phyloP scores from a whole-genome alignment of 2,329 filamentous ascomycete genomes.

The Thelonectria olida region DNA sequence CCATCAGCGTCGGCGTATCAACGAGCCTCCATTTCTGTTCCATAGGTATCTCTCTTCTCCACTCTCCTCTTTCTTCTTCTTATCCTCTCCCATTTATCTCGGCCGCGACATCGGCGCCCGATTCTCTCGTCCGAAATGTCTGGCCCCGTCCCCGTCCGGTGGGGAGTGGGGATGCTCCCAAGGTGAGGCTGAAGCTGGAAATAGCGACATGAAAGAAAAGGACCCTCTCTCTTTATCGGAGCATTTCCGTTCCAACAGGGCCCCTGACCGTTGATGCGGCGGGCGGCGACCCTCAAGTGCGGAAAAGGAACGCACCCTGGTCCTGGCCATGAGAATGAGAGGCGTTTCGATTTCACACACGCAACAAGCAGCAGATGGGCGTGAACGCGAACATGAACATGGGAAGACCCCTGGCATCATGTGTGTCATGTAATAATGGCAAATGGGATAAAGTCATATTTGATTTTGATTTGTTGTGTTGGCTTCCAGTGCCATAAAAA shows the following conservation, averaged over 20 bases:
- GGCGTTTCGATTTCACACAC: conserved; percentile 4
- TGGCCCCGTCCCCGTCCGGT: too few relatives aligned
- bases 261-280: neutral
- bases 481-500: neutral
- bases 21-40: conserved; percentile 4
- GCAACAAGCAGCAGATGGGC: neutral
- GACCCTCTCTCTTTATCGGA: neutral
- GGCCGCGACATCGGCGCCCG: conserved; percentile 15
- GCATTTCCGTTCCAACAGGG: conserved; percentile 3
- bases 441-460: neutral
- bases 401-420: neutral
- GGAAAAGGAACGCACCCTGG: neutral
- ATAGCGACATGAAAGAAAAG: neutral
- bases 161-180: neutral
- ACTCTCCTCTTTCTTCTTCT: neutral
- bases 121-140: conserved; percentile 16
- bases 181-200: neutral
- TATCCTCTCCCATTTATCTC: neutral
- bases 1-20: too few relatives aligned
- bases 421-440: neutral
- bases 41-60: neutral
- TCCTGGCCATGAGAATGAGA: neutral
- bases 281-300: neutral
- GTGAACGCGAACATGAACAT: neutral
- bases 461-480: neutral